Evolutionary conservation across 2,329 filamentous ascomycete genomes (phyloP), one percentile per base, ranked within the genome.

Genomic region (Colletotrichum trifolii): DNA sequence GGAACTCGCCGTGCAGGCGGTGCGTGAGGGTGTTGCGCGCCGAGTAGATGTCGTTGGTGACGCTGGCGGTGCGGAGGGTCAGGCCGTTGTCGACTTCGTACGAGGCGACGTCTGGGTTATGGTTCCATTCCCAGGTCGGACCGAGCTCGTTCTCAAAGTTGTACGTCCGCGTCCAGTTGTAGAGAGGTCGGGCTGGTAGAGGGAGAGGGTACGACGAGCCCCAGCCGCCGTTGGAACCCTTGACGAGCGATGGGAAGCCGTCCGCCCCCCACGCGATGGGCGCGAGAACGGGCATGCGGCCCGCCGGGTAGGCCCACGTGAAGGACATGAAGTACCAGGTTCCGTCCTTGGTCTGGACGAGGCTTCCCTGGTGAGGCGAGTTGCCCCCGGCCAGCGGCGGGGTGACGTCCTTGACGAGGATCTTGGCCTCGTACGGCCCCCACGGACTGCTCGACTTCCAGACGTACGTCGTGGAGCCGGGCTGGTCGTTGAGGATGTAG

Each of bases 311-410:
- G 0, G 81, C 78, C 71, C 84, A 83, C 4, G 82, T 75, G 71
- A 89, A 89, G 0, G 83, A 81, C 73, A 88, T 83, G 67, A 85
- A 89, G 70, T 86, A 87, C 86, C 86, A 89, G 11, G 83, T 75
- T 0, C 83, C 84, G 11, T 79, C 71, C 0, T 79, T 77, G 0
- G 83, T 85, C 56, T 85, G 75, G 5, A 89, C 78, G 2, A 89
- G 74, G 17, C 84, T 82, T 1, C 87, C 87, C 71, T 89, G 87
- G 68, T 88, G 83, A 0, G 82, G 79, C 3, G 73, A 75, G 5
- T 82, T 83, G 1, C 80, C 81, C 13, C 77, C 80, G 0, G 75
- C 53, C 1, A 88, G 69, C 0, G 85, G 84, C 0, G 80, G 75
- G 0, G 70, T 59, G 17, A 85, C 76, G 52, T 73, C 71, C 17